These are phyloP conservation scores for Sabuloglossum arenarium DNA, from an alignment of 495 filamentous ascomycete species.

Conservation along the genomic window DNA sequence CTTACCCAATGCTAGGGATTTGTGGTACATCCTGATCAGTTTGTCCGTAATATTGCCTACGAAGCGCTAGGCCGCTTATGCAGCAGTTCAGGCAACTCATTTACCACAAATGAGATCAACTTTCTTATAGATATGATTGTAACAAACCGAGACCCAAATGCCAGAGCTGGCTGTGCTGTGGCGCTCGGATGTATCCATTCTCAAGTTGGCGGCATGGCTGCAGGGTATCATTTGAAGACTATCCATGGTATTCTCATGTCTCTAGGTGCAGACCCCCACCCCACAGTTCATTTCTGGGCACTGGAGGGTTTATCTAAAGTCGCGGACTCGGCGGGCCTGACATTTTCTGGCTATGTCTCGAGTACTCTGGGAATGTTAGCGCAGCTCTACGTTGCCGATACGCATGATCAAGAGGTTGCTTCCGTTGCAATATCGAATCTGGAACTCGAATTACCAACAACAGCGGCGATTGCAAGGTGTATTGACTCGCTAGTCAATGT, in stretches of 20 bases:
- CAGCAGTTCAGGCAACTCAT: slow-evolving; percentile 66
- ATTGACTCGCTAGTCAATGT: slow-evolving; percentile 95
- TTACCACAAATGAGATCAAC: slow-evolving; percentile 77
- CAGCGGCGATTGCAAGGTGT: slow-evolving; percentile 63
- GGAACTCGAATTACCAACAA: slow-evolving; percentile 61
- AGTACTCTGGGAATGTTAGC: slow-evolving; percentile 83
- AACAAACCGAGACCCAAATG: slow-evolving; percentile 75
- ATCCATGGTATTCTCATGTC: slow-evolving; percentile 93
- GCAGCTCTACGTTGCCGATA: slow-evolving; percentile 77
- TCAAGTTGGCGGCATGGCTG: slow-evolving; percentile 93
- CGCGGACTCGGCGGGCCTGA: slow-evolving; percentile 79
- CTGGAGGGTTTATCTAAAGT: slow-evolving; percentile 73
- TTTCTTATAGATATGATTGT: slow-evolving; percentile 88
- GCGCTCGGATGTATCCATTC: slow-evolving; percentile 86
- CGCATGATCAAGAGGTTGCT: slow-evolving; percentile 68
- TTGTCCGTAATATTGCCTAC: slow-evolving; percentile 65
- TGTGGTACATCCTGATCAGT: slow-evolving; percentile 61
- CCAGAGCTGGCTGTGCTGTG: slow-evolving; percentile 82
- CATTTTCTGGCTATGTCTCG: slow-evolving; percentile 74
- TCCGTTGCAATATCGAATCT: slow-evolving; percentile 68
- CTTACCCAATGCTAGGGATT: slow-evolving; percentile 29
- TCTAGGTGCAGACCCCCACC: slow-evolving; percentile 86
- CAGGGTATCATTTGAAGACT: slow-evolving; percentile 88
- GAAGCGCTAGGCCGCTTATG: slow-evolving; percentile 82
- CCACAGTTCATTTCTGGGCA: slow-evolving; percentile 89